Base-by-base conservation (phyloP, 345 rosid genomes). In the Leavenworthia alabamica region DNA sequence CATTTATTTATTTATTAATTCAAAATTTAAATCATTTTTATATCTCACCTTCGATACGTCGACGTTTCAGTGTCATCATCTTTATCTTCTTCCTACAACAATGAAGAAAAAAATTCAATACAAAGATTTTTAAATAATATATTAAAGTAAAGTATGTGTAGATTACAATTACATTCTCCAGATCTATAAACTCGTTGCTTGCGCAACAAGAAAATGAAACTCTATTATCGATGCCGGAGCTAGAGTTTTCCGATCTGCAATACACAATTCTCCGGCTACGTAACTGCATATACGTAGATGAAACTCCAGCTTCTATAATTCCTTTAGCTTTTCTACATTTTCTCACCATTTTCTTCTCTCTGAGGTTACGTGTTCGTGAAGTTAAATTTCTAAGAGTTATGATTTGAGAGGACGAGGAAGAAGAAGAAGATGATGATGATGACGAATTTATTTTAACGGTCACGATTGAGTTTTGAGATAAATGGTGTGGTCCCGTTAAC, bases 11-110 rank as follows among this genome's bases (percentile, higher is more conserved):
- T 37, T 37, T 26, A 24, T 4, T 37, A 16, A 6, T 67, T 58
- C 52, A 59, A 68, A 59, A 41, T 68, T 68, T 60, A 59, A 68
- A 58, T 40, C 2, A 13, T 36, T 57, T 66, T 13, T 17, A 19
- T 32, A 15, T 20, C 73, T 68, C 6, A 68, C 73, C 54, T 13
- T 28, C 20, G 39, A 76, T 65, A 63, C 78, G 81, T 58, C 52
- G 84, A 75, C 66, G 88, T 73, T 74, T 81, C 87, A 44, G 37
- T 82, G 37, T 81, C 89, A 28, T 40, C 74, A 24, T 78, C 65
- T 58, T 16, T 71, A 59, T 76, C 87, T 28, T 64, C 77, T 85
- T 77, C 75, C 68, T 77, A 75, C 70, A 59, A 60, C 53, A 37
- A 37, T 17, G 29, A 61, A 62, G 12, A 2, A 6, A 35, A 16